A percentile compares a stretch with the other conserved stretches of the same genome.
Conservation (phyloP, 2,329 filamentous ascomycete genomes). For the Beauveria sp. region DNA sequence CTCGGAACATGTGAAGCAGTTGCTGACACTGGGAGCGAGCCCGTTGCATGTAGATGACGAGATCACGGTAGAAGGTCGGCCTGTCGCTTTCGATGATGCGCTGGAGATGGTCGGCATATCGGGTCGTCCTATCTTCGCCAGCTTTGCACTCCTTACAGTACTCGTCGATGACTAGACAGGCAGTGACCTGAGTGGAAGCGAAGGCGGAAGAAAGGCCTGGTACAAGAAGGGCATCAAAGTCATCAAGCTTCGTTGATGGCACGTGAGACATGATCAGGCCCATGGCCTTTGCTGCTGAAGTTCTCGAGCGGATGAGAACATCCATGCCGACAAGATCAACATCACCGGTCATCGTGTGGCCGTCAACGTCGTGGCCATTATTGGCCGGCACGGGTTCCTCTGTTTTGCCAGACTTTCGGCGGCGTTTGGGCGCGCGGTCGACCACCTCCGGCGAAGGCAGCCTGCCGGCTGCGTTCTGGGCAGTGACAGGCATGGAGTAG, state of each 20-base stretch:
- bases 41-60: slow-evolving; percentile 83
- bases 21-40: slow-evolving; percentile 88
- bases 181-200: slow-evolving; percentile 78
- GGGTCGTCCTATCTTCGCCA: slow-evolving; percentile 31
- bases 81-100: slow-evolving; percentile 74
- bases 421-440: slow-evolving; percentile 63
- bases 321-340: slow-evolving; percentile 90
- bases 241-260: slow-evolving; percentile 53
- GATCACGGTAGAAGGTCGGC: slow-evolving; percentile 77
- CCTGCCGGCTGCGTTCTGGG: slow-evolving; percentile 36
- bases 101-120: slow-evolving; percentile 60
- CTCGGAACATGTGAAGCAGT: slow-evolving; percentile 82
- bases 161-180: slow-evolving; percentile 80
- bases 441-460: slow-evolving; percentile 45
- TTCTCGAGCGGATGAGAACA: slow-evolving; percentile 77
- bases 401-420: slow-evolving; percentile 76
- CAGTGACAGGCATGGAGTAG: slow-evolving; percentile 51
- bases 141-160: slow-evolving; percentile 58
- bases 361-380: slow-evolving; percentile 92
- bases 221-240: slow-evolving; percentile 58
- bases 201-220: slow-evolving; percentile 63
- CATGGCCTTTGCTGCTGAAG: slow-evolving; percentile 80
- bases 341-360: slow-evolving; percentile 95
- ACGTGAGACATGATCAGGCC: slow-evolving; percentile 75
- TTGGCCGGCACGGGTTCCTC: slow-evolving; percentile 57